Base-by-base conservation (phyloP, 1,139 yeast species). In the Kluyveromyces marxianus region DNA sequence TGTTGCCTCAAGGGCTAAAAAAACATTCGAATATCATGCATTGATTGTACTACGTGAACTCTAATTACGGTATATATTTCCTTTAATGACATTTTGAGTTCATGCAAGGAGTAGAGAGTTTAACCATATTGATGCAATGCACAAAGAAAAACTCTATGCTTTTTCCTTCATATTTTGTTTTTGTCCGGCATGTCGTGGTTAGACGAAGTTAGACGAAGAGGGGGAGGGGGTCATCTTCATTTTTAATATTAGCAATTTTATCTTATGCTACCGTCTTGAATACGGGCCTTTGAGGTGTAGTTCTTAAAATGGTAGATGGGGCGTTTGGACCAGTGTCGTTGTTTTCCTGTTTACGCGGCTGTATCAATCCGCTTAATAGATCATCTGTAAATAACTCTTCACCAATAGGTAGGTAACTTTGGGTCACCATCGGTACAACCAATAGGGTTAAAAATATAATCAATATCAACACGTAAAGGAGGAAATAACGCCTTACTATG, bases 241-340 rank as follows among this genome's bases (percentile, higher is more conserved):
- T 14, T 14, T 14, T 14, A 14, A 14, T 14, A 14, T 14, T 14
- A 14, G 21, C 21, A 14, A 14, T 14, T 41, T 27, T 7, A 4
- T 28, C n/a, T 27, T 29, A 55, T 14, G 50, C 46, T 24, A 55
- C 60, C 1, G 67, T 61, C 39, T 50, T 56, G 45, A 60, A 57
- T 14, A 52, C 50, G 14, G 57, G 57, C 42, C 53, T 44, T 27
- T 59, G 55, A 14, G 63, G 63, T 25, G 62, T 57, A 10, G 59
- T 54, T 32, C 56, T 57, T 33, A 57, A 41, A 24, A 60, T 54
- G 2, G 59, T 55, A 3, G 57, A 42, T 4, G 66, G 64, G 4
- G 64, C 65, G 31, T 65, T 61, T 0, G 66, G 65, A 0, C 85
- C 87, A 0, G 86, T 81, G 55, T 81, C 86, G 56, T 81, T 79